Conservation (phyloP, 2,329 filamentous ascomycete genomes). For the Paraconiothyrium sp. region DNA sequence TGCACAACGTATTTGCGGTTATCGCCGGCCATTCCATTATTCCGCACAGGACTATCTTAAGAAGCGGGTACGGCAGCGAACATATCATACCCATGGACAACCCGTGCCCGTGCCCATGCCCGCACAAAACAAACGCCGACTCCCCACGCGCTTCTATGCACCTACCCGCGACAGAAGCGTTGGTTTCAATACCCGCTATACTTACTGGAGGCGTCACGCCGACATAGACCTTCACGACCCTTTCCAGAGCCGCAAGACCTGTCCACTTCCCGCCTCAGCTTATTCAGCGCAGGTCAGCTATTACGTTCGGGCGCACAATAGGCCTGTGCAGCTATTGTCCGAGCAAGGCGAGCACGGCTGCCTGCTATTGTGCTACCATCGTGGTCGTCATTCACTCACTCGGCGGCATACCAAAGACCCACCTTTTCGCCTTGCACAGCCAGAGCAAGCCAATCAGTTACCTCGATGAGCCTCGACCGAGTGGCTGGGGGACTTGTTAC, state of each 20-base stretch:
- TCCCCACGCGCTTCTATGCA: neutral
- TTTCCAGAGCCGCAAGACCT: neutral
- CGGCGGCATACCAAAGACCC: neutral
- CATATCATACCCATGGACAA: neutral
- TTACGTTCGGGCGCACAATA: neutral
- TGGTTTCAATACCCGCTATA: neutral
- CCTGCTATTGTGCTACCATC: neutral
- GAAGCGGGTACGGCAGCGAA: neutral
- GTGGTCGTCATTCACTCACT: slow-evolving; percentile 1
- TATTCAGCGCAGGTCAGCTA: neutral
- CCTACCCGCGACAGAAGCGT: neutral
- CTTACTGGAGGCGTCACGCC: neutral
- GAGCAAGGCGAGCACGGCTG: neutral
- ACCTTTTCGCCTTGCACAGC: neutral
- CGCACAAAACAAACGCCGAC: too few species aligned
- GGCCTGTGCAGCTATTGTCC: neutral
- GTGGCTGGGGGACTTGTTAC: neutral
- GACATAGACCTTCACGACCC: neutral
- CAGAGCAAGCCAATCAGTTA: slow-evolving; percentile 3
- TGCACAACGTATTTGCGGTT: neutral
- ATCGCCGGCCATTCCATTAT: neutral
- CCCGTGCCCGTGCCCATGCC: too few species aligned
- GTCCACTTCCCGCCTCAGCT: neutral
- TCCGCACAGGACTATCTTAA: neutral
- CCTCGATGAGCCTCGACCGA: neutral